Evolutionary conservation across 495 filamentous ascomycete species (phyloP).

Genomic region (Opeltia flavorubescens): DNA sequence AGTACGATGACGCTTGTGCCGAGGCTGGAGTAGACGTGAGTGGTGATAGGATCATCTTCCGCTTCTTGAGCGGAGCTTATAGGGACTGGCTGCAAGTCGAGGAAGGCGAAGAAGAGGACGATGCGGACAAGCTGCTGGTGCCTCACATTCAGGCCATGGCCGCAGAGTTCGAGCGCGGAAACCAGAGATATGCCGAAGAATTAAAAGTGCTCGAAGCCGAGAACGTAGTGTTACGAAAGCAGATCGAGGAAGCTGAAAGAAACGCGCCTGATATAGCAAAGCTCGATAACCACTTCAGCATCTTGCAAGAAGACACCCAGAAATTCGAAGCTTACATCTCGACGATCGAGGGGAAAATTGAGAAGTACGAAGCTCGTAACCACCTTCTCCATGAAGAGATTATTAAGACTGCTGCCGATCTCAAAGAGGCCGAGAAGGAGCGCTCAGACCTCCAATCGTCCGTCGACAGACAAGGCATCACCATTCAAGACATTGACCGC

Average conservation of each 20-base stretch:
- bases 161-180: conserved; percentile 68
- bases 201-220: conserved; percentile 72
- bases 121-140: conserved; percentile 54
- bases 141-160: conserved; percentile 89
- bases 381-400: conserved; percentile 68
- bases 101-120: conserved; percentile 64
- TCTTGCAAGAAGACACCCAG: conserved; percentile 75
- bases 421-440: conserved; percentile 69
- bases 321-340: conserved; percentile 92
- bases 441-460: conserved; percentile 62
- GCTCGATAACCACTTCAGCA: conserved; percentile 68
- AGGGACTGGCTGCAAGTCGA: conserved; percentile 81
- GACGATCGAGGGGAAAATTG: conserved; percentile 58
- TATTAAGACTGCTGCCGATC: conserved; percentile 58
- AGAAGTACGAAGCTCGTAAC: conserved; percentile 67
- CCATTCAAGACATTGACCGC: conserved; percentile 93
- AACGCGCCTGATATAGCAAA: conserved; percentile 66
- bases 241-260: conserved; percentile 81
- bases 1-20: conserved; percentile 78
- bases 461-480: conserved; percentile 85
- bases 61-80: conserved; percentile 79
- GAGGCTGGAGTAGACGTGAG: conserved; percentile 77
- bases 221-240: conserved; percentile 57
- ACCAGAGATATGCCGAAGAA: conserved; percentile 67
- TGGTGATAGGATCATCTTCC: conserved; percentile 83